Conservation (phyloP, 2,329 filamentous ascomycete species). For the Pseudomassariella vexata region DNA sequence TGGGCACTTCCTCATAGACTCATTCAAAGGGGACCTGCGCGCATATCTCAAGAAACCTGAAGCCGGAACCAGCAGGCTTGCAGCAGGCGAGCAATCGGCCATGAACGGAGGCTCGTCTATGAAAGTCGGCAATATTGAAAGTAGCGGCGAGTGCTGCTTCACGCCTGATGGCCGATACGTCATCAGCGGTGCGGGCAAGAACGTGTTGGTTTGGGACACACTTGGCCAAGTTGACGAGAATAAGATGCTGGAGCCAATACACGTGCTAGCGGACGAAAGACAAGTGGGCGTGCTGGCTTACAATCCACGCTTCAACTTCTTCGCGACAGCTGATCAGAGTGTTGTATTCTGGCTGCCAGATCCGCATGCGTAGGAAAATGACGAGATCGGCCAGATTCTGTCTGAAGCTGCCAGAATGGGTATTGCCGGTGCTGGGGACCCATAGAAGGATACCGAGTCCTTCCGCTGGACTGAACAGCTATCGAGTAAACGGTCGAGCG, state of each 20-base stretch:
- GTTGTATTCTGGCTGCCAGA: constrained; percentile 74
- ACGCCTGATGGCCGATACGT: constrained; percentile 86
- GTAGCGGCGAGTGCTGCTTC: constrained; percentile 79
- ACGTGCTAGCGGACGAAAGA: constrained; percentile 60
- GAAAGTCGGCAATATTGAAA: constrained; percentile 45
- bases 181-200: constrained; percentile 69
- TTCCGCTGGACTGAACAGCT: too few relatives aligned
- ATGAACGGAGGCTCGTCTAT: constrained; percentile 30
- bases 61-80: constrained; percentile 45
- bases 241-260: constrained; percentile 56
- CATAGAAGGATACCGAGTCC: too few relatives aligned
- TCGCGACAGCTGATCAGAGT: constrained; percentile 85
- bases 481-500: too few relatives aligned
- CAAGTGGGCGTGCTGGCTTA: constrained; percentile 74
- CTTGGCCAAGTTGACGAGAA: constrained; percentile 49
- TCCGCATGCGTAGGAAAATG: constrained; percentile 48
- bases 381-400: too few relatives aligned
- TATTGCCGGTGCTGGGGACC: too few relatives aligned
- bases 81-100: constrained; percentile 43
- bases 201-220: constrained; percentile 83
- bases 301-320: constrained; percentile 87
- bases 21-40: constrained; percentile 76
- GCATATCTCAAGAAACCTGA: constrained; percentile 61
- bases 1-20: constrained; percentile 89
- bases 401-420: too few relatives aligned